Evolutionary conservation across 179 eudicot species (phyloP).

Genomic region (Amaranthus tricolor): DNA sequence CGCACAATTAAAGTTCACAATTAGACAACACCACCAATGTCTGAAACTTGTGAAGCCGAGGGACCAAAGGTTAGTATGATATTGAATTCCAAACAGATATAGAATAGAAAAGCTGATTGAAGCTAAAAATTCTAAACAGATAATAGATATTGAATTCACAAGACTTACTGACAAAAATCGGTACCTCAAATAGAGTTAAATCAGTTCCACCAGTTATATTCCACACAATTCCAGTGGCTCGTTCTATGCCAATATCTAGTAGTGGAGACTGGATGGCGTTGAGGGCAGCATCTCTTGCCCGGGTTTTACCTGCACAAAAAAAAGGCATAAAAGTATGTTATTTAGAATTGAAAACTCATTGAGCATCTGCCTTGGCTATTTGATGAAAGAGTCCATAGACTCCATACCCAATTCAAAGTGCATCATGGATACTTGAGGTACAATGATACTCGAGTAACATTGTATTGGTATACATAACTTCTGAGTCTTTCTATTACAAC

Average conservation of each 20-base stretch:
- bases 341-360: no score
- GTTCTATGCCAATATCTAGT: constrained; percentile 89
- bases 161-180: constrained; percentile 20
- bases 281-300: constrained; percentile 98
- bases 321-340: no score
- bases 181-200: constrained; percentile 85
- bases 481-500: no score
- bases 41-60: neutral
- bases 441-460: no score
- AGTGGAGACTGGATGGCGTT: constrained; percentile 95
- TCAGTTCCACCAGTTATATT: constrained; percentile 95
- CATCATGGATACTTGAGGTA: no score
- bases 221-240: constrained; percentile 99
- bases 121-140: constrained; percentile 4
- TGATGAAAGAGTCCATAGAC: no score
- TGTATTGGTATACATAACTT: no score
- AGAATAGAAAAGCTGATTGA: neutral
- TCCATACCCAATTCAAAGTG: no score
- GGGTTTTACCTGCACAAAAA: constrained; percentile 60
- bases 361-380: no score
- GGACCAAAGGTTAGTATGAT: neutral
- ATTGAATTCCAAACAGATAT: no score
- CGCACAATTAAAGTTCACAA: neutral
- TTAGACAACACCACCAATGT: neutral
- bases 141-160: neutral